These are phyloP conservation scores for Stachybotrys chartarum DNA, from an alignment of 2,329 filamentous ascomycete genomes.

Conservation along the genomic window DNA sequence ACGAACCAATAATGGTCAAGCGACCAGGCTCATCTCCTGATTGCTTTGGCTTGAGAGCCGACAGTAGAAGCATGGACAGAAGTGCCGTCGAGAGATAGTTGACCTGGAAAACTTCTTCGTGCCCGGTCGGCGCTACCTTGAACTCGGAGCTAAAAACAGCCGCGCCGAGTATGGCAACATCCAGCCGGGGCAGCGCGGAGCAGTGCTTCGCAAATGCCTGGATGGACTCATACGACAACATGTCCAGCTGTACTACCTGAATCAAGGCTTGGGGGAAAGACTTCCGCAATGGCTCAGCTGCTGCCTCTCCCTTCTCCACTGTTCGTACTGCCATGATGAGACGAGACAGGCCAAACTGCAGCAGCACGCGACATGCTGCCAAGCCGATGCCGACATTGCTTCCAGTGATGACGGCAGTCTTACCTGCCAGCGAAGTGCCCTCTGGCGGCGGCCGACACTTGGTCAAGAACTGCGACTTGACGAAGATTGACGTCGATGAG, in stretches of 20 bases:
- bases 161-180: background rate
- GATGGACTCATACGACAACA: background rate
- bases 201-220: background rate
- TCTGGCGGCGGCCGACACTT: background rate
- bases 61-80: background rate
- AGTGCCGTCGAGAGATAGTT: background rate
- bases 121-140: background rate
- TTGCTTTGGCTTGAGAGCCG: background rate
- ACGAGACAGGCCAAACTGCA: conserved; percentile 24
- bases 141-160: background rate
- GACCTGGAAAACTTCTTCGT: background rate
- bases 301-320: background rate
- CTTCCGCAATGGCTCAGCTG: background rate
- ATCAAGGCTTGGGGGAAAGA: background rate
- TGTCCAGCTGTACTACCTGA: background rate
- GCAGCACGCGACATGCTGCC: conserved; percentile 32
- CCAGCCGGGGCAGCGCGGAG: background rate
- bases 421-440: background rate
- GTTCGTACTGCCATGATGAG: conserved; percentile 39
- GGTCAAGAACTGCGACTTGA: background rate
- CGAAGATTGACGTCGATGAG: background rate
- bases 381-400: conserved; percentile 38
- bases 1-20: background rate
- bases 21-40: background rate
- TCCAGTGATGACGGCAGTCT: conserved; percentile 29